Conservation (phyloP, 306 rosid genomes). For the Cajanus cajan region DNA sequence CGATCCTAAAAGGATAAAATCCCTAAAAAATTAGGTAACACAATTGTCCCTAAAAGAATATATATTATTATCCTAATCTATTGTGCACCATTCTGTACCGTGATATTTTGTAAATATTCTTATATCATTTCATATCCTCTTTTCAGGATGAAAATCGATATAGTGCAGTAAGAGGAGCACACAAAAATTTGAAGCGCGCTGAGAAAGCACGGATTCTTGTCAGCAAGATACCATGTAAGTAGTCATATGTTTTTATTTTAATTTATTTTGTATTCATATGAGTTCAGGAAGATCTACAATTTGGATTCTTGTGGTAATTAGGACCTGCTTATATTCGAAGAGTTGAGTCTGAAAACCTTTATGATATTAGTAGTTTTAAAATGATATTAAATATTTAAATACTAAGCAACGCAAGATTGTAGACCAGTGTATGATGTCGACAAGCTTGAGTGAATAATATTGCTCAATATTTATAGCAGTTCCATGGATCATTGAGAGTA, state of each 20-base stretch:
- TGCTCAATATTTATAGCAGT: background rate
- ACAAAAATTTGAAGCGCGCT: conserved; percentile 88
- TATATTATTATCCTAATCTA: background rate
- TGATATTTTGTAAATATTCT: background rate
- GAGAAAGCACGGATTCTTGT: conserved; percentile 83
- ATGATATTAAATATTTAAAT: background rate
- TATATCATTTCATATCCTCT: background rate
- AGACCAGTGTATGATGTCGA: background rate
- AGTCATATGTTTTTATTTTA: background rate
- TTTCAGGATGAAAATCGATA: conserved; percentile 87
- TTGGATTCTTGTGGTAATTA: conserved; percentile 14
- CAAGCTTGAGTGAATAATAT: background rate
- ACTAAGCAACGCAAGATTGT: background rate
- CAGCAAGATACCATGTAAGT: conserved; percentile 75
- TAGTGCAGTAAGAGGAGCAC: conserved; percentile 89
- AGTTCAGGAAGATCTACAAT: background rate
- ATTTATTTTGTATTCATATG: background rate
- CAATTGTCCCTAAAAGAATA: background rate
- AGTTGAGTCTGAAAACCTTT: background rate
- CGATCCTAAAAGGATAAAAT: background rate
- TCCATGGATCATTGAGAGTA: background rate
- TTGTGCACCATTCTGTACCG: background rate
- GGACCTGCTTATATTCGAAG: background rate
- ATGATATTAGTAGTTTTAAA: background rate
- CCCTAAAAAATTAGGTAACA: background rate